phyloP scores from a whole-genome alignment of 495 filamentous ascomycete genomes.

The Hyaloscypha finlandica region DNA sequence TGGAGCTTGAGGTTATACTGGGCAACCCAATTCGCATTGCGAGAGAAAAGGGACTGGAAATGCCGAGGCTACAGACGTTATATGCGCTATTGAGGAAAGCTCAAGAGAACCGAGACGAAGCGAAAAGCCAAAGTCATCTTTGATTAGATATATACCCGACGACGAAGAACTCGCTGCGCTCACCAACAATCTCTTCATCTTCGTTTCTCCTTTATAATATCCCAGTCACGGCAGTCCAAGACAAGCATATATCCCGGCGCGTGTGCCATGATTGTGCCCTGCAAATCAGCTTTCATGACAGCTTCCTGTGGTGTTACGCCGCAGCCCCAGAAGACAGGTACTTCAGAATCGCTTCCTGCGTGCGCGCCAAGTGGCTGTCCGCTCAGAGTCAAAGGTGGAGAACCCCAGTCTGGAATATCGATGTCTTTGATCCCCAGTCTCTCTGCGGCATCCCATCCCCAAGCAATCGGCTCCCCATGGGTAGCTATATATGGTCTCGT shows the following conservation, averaged over 20 bases:
- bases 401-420: slow-evolving; percentile 47
- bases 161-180: neutral
- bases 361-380: slow-evolving; percentile 28
- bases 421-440: slow-evolving; percentile 50
- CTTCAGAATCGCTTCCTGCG: slow-evolving; percentile 38
- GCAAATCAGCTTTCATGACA: slow-evolving; percentile 49
- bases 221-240: slow-evolving; percentile 14
- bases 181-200: neutral
- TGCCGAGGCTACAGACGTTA: slow-evolving; percentile 49
- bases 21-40: slow-evolving; percentile 53
- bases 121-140: slow-evolving; percentile 39
- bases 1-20: slow-evolving; percentile 60
- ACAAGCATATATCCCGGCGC: slow-evolving; percentile 54
- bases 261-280: slow-evolving; percentile 54
- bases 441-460: slow-evolving; percentile 56
- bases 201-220: slow-evolving; percentile 29
- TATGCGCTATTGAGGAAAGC: slow-evolving; percentile 46
- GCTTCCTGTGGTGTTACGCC: slow-evolving; percentile 61
- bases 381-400: slow-evolving; percentile 38
- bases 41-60: slow-evolving; percentile 47
- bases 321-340: slow-evolving; percentile 62
- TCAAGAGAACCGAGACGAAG: slow-evolving; percentile 36
- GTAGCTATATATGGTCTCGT: slow-evolving; percentile 47
- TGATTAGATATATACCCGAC: slow-evolving; percentile 1
- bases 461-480: slow-evolving; percentile 61